A percentile compares a stretch with the other conserved stretches of the same genome.
These are phyloP conservation scores for Solanum sparsipilum DNA, from an alignment of 257 asterid genomes.

Conservation along the genomic window DNA sequence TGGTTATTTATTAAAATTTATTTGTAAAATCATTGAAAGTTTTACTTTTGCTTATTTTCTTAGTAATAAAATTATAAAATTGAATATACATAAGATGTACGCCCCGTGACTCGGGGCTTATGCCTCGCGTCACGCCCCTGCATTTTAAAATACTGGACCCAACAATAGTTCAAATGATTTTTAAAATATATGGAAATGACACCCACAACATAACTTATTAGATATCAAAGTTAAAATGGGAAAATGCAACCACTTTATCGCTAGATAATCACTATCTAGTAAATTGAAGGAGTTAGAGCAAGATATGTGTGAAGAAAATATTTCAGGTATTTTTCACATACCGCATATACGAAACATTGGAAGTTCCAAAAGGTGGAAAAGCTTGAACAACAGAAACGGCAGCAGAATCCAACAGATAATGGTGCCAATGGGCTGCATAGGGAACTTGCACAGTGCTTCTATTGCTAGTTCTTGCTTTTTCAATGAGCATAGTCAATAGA, in stretches of 20 bases:
- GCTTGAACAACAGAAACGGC: constrained; percentile 45
- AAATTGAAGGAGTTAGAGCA: neutral
- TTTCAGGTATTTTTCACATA: constrained; percentile 20
- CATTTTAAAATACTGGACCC: no score
- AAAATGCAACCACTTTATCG: neutral
- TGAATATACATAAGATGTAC: no score
- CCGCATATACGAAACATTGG: constrained; percentile 56
- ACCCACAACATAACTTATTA: neutral
- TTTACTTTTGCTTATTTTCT: no score
- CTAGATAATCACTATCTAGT: neutral
- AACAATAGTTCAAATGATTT: neutral
- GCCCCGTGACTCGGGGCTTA: no score
- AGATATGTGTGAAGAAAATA: neutral
- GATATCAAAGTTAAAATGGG: neutral
- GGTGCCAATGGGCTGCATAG: constrained; percentile 37
- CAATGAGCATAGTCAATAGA: constrained; percentile 60
- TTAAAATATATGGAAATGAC: neutral
- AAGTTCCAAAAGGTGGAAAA: constrained; percentile 43
- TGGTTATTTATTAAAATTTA: no score
- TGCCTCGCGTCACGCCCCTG: no score
- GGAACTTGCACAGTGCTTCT: constrained; percentile 23
- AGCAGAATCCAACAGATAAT: constrained; percentile 63
- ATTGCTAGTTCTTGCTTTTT: constrained; percentile 52
- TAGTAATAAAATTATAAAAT: no score
- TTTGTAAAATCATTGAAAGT: no score